These are phyloP conservation scores for Fusarium sp. DNA, from an alignment of 2,329 filamentous ascomycete genomes.

Conservation along the genomic window DNA sequence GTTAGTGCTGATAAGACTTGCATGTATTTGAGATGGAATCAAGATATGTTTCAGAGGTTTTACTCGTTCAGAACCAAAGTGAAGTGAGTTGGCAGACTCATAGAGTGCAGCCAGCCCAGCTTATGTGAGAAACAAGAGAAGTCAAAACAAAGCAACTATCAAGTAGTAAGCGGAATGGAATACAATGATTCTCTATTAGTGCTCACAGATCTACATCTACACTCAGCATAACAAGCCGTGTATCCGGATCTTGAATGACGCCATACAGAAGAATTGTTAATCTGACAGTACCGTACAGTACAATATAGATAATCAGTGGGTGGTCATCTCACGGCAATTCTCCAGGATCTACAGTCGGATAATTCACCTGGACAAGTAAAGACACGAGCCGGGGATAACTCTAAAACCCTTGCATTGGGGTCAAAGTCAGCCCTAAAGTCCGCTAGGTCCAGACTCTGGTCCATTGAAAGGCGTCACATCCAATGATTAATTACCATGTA, in stretches of 20 bases:
- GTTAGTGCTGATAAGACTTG: conserved; percentile 37
- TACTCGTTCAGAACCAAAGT: not conserved
- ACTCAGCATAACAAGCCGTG: not conserved
- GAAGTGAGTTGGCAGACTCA: conserved; percentile 14
- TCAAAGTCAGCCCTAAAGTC: conserved; percentile 42
- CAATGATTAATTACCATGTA: too few relatives aligned
- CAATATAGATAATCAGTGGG: not conserved
- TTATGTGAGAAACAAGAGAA: conserved; percentile 18
- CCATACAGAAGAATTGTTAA: not conserved
- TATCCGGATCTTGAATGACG: conserved; percentile 20
- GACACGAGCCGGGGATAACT: conserved; percentile 35
- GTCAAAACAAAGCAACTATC: not conserved
- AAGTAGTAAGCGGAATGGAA: not conserved
- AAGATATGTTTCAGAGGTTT: not conserved
- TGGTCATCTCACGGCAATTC: conserved; percentile 4
- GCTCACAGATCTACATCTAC: conserved; percentile 26
- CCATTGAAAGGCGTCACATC: not conserved
- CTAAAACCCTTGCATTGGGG: conserved; percentile 31
- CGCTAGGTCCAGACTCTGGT: conserved; percentile 28
- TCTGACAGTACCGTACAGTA: not conserved
- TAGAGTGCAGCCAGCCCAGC: not conserved
- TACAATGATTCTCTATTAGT: conserved; percentile 9
- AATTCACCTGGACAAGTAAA: conserved; percentile 1
- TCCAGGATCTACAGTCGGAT: not conserved
- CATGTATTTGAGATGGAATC: not conserved